phyloP scores from a whole-genome alignment of 2,329 filamentous ascomycete genomes.

The Aspergillus novofumigatus region DNA sequence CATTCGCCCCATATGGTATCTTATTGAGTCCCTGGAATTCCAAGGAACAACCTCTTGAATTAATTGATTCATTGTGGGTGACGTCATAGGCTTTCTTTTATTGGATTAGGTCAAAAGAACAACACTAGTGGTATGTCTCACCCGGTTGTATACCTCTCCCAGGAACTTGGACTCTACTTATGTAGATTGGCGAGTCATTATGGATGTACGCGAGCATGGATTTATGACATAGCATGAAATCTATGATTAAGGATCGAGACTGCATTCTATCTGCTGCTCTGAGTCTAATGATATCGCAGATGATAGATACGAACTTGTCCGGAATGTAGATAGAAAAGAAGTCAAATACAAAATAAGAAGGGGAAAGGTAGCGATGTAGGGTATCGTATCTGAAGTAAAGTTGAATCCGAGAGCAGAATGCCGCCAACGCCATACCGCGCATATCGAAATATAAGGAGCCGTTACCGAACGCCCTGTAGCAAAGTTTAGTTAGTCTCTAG shows the following conservation, averaged over 20 bases:
- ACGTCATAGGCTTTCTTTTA: not conserved
- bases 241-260: not conserved
- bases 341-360: not conserved
- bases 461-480: slow-evolving; percentile 19
- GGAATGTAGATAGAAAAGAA: not conserved
- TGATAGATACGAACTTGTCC: not conserved
- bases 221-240: not conserved
- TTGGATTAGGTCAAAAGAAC: not conserved
- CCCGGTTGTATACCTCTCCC: not conserved
- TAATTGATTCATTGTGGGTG: not conserved
- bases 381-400: slow-evolving; percentile 6
- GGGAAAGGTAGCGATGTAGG: not conserved
- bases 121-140: no score
- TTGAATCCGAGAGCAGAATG: not conserved
- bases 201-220: not conserved
- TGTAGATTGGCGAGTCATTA: not conserved
- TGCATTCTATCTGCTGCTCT: not conserved
- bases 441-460: not conserved
- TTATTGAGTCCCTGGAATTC: not conserved
- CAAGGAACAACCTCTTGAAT: not conserved
- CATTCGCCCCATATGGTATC: not conserved
- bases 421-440: slow-evolving; percentile 6
- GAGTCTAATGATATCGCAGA: not conserved
- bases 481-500: not conserved
- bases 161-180: not conserved